Base-by-base conservation (phyloP, 331 rosid species). In the Malus hybrid region DNA sequence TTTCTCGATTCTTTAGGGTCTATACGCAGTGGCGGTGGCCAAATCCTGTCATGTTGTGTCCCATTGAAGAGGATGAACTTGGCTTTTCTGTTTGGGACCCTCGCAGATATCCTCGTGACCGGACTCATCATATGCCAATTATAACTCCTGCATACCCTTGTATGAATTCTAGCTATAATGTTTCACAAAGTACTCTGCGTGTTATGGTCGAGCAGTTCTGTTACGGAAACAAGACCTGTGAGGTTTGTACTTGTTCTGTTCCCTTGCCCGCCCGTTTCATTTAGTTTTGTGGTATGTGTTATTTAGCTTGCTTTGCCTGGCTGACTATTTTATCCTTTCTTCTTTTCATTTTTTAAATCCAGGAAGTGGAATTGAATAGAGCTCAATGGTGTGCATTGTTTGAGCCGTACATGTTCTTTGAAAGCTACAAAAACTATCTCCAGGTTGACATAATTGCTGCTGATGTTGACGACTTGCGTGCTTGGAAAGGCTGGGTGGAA, bases 21-120 rank as follows among this genome's bases (percentile, higher is more conserved):
- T 93, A 87, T 74, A 89, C 97, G n/a, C 98, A 91, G 77, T 93
- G 98, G 98, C 90, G 94, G 71, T 93, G 98, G 98, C 98, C 98
- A 33, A 91, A 91, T 79, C 98, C 98, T 85, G 97, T 93, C 36
- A 93, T 93, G 98, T 73, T 93, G 52, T 93, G 98, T 83, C 52
- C 91, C 70, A 93, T 91, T 39, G 96, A 91, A 84, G 97, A 91
- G 74, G 87, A 88, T 74, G 97, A 88, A 78, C 86, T 88, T 74
- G 93, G 97, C 52, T 89, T 90, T 75, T 85, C 84, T 57, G 72
- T 91, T 56, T 93, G 98, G 98, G 93, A 93, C 85, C 97, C 97
- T 63, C 97, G 98, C 34, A 91, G 83, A 81, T 84, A 93, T 71
- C 92, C 83, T 36, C 86, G 93, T 29, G 98, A 93, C 80, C 84